Conservation (phyloP, 352 stramenopile genomes). For the Phytophthora citricola region DNA sequence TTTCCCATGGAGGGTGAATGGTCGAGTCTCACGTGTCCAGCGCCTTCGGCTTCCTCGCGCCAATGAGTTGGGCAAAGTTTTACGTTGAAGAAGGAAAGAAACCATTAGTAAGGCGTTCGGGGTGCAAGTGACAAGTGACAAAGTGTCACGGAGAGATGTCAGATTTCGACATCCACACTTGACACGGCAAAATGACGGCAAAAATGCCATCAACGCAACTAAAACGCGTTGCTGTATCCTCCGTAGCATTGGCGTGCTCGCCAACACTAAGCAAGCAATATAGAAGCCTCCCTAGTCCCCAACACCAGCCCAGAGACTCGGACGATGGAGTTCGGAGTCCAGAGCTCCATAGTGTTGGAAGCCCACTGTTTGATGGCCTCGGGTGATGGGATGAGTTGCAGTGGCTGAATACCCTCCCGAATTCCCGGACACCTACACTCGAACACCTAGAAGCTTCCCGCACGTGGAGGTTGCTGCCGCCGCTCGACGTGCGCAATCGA, state of each 20-base stretch:
- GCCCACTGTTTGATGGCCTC: conserved; percentile 27
- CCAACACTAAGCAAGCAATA: too few relatives aligned
- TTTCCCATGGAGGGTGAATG: too few relatives aligned
- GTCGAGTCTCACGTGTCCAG: conserved; percentile 9
- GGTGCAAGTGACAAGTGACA: conserved; percentile 8
- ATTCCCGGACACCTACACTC: background rate
- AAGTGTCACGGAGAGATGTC: conserved; percentile 8
- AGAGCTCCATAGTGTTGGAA: background rate
- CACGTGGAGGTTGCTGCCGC: background rate
- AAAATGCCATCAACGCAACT: too few relatives aligned
- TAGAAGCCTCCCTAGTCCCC: background rate
- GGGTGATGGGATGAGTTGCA: conserved; percentile 16
- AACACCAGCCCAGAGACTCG: background rate
- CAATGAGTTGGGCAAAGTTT: too few relatives aligned
- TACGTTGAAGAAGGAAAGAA: too few relatives aligned
- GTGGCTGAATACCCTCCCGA: conserved; percentile 10
- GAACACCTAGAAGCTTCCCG: conserved; percentile 1
- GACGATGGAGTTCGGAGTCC: background rate
- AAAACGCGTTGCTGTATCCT: background rate
- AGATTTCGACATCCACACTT: background rate
- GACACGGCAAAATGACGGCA: too few relatives aligned
- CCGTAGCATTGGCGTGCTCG: background rate
- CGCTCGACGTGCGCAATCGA: conserved; percentile 12
- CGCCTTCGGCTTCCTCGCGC: background rate
- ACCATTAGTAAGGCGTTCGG: too few relatives aligned